A percentile compares a stretch with the other conserved stretches of the same genome.
Evolutionary conservation across 2,329 filamentous ascomycete genomes (phyloP).

Genomic region (Exophiala oligosperma): DNA sequence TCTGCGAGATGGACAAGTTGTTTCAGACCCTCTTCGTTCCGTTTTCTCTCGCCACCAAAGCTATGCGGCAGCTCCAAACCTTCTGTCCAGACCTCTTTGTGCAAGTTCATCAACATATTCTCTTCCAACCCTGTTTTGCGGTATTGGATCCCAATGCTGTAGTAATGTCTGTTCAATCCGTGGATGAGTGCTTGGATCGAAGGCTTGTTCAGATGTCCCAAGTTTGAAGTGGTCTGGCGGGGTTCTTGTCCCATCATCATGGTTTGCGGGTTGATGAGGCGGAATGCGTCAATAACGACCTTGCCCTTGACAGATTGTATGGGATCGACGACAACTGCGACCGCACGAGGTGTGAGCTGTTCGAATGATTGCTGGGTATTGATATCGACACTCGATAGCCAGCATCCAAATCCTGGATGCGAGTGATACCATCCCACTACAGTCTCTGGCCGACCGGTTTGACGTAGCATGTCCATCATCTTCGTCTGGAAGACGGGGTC

Average conservation of each 20-base stretch:
- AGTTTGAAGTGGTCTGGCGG: slow-evolving; percentile 93
- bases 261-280: slow-evolving; percentile 95
- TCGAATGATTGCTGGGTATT: slow-evolving; percentile 99
- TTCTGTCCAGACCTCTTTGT: slow-evolving; percentile 99
- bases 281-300: slow-evolving; percentile 98
- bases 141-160: slow-evolving; percentile 98
- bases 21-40: slow-evolving; percentile 86
- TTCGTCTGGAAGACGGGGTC: slow-evolving; percentile 99
- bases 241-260: slow-evolving; percentile 98
- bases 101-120: slow-evolving; percentile 99
- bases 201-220: slow-evolving; percentile 97
- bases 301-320: slow-evolving; percentile 99
- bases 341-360: slow-evolving; percentile 92
- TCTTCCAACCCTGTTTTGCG: slow-evolving; percentile 96
- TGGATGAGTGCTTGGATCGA: slow-evolving; percentile 99
- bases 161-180: slow-evolving; percentile 97
- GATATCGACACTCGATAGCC: slow-evolving; percentile 98
- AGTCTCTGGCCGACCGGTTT: slow-evolving; percentile 93
- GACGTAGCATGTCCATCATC: slow-evolving; percentile 99
- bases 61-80: slow-evolving; percentile 96
- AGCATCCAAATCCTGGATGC: slow-evolving; percentile 98
- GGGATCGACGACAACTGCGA: slow-evolving; percentile 96
- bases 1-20: slow-evolving; percentile 86
- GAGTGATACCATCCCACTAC: slow-evolving; percentile 99
- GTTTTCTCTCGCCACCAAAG: slow-evolving; percentile 78